These are phyloP conservation scores for Suhomyces kunorum DNA, from an alignment of 1,139 yeast genomes.

Conservation along the genomic window DNA sequence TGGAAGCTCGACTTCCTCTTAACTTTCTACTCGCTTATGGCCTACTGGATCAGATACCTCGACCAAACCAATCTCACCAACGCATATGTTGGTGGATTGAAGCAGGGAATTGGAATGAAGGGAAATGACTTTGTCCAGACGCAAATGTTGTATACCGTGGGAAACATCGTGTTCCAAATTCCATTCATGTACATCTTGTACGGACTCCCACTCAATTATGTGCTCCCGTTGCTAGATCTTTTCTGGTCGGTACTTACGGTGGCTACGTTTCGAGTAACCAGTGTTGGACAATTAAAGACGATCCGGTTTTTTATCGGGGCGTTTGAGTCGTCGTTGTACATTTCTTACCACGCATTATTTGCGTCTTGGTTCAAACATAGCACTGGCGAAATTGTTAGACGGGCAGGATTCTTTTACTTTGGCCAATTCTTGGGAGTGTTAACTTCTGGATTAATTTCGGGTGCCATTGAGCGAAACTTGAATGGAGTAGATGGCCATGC, in stretches of 20 bases:
- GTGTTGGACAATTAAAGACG: conserved; percentile 52
- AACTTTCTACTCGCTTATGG: conserved; percentile 58
- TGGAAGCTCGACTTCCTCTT: conserved; percentile 62
- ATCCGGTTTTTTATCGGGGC: conserved; percentile 61
- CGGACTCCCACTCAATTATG: conserved; percentile 39
- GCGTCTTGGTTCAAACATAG: conserved; percentile 56
- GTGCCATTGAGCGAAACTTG: conserved; percentile 51
- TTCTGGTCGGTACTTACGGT: conserved; percentile 68
- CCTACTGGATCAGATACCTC: conserved; percentile 69
- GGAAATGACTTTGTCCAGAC: conserved; percentile 68
- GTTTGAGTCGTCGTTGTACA: conserved; percentile 59
- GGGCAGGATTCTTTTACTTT: conserved; percentile 59
- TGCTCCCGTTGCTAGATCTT: conserved; percentile 57
- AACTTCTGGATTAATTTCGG: conserved; percentile 64
- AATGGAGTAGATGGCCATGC: conserved; percentile 49
- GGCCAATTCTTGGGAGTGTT: conserved; percentile 62
- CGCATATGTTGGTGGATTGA: conserved; percentile 67
- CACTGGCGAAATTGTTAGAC: conserved; percentile 55
- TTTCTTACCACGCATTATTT: conserved; percentile 57
- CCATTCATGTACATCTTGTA: conserved; percentile 38
- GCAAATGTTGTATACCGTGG: conserved; percentile 57
- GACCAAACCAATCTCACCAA: conserved; percentile 61
- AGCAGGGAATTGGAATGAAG: conserved; percentile 55
- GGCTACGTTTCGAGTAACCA: conserved; percentile 48
- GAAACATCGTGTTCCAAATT: conserved; percentile 56